These are phyloP conservation scores for Rhodomyrtus tomentosa DNA, from an alignment of 345 rosid genomes.

Conservation along the genomic window DNA sequence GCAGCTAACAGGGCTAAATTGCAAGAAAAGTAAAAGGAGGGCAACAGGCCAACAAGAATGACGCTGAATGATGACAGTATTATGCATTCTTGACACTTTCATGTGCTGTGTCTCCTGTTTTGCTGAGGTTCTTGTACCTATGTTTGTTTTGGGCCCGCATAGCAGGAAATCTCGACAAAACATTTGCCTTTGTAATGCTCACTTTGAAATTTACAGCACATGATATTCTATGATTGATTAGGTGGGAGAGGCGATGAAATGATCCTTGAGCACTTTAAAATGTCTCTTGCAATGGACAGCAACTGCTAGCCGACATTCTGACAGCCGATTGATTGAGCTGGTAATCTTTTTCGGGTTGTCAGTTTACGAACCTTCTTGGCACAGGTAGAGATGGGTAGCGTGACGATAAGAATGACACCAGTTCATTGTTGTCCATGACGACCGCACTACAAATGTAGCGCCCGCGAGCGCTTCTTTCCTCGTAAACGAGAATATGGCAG, in stretches of 20 bases:
- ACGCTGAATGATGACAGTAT: neutral
- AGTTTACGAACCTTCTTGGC: constrained; percentile 35
- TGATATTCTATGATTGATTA: neutral
- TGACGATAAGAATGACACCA: constrained; percentile 36
- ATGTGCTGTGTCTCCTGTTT: neutral
- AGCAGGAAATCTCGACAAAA: neutral
- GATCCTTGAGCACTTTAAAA: neutral
- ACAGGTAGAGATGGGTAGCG: constrained; percentile 54
- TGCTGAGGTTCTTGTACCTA: neutral
- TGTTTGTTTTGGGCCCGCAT: neutral
- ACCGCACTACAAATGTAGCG: constrained; percentile 62
- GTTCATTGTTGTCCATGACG: constrained; percentile 41
- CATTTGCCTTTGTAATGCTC: neutral
- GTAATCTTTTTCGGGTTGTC: neutral
- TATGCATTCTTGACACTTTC: neutral
- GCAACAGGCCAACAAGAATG: neutral
- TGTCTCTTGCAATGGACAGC: neutral
- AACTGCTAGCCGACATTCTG: neutral
- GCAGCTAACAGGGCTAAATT: neutral
- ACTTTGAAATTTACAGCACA: neutral
- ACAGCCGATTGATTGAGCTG: neutral
- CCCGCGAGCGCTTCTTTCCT: constrained; percentile 36
- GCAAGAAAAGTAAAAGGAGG: neutral
- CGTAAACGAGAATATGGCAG: constrained; percentile 62
- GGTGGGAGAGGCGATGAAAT: neutral